phyloP scores from a whole-genome alignment of 2,329 filamentous ascomycete species.

The Penicillium sp. region DNA sequence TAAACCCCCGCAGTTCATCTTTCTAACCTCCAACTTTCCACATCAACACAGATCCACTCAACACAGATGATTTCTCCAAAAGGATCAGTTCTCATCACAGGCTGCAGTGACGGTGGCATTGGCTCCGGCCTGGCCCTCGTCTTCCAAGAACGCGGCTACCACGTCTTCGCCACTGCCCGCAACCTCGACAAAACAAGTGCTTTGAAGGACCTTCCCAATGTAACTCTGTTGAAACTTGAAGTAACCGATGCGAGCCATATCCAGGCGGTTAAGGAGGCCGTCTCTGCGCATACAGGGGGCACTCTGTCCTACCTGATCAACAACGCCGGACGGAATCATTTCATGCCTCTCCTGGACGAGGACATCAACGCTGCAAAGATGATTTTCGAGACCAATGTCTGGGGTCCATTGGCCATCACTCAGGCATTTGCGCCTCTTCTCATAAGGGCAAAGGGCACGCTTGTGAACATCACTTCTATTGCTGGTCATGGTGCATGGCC shows the following conservation, averaged over 20 bases:
- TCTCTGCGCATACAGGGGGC: conserved; percentile 27
- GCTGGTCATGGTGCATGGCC: conserved; percentile 22
- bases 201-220: conserved; percentile 18
- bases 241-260: conserved; percentile 26
- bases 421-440: conserved; percentile 27
- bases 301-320: conserved; percentile 40
- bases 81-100: conserved; percentile 31
- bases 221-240: conserved; percentile 30
- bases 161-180: conserved; percentile 40
- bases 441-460: conserved; percentile 16
- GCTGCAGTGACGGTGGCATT: conserved; percentile 39
- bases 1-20: background rate
- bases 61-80: background rate
- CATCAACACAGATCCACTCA: background rate
- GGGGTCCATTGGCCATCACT: conserved; percentile 14
- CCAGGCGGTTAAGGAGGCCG: conserved; percentile 21
- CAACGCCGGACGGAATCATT: conserved; percentile 38
- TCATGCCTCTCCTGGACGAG: conserved; percentile 38
- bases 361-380: conserved; percentile 30
- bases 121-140: conserved; percentile 34
- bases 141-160: conserved; percentile 32
- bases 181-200: conserved; percentile 25
- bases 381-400: conserved; percentile 19
- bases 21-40: background rate
- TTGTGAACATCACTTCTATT: conserved; percentile 25